Evolutionary conservation across 2,329 filamentous ascomycete genomes (phyloP).

Genomic region (Metarhizium album): DNA sequence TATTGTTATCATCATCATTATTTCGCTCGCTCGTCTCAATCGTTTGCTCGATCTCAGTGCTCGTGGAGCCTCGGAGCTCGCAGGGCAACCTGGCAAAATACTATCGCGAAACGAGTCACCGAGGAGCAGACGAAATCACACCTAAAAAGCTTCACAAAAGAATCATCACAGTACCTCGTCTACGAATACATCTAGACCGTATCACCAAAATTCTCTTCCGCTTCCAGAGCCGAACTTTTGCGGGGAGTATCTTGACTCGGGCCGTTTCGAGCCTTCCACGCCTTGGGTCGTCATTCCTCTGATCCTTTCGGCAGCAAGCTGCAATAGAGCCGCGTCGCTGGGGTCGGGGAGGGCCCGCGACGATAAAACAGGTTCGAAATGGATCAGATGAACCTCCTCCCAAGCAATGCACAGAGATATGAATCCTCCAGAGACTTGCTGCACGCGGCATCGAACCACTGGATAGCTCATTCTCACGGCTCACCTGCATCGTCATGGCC

Average conservation of each 20-base stretch:
- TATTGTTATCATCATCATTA: neutral
- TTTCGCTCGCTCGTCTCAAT: neutral
- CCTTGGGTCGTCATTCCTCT: neutral
- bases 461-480: conserved; percentile 14
- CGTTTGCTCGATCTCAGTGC: conserved; percentile 1
- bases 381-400: conserved; percentile 18
- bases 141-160: neutral
- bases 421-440: conserved; percentile 17
- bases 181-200: conserved; percentile 1
- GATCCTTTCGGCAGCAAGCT: neutral
- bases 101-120: neutral
- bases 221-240: neutral
- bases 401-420: conserved; percentile 13
- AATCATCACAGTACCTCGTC: neutral
- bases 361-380: conserved; percentile 9
- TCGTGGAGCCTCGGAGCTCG: neutral
- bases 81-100: neutral
- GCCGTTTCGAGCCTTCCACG: neutral
- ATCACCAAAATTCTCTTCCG: neutral
- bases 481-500: conserved; percentile 15
- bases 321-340: neutral
- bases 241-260: neutral
- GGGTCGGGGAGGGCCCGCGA: neutral
- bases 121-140: neutral
- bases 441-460: conserved; percentile 16